A percentile compares a stretch with the other conserved stretches of the same genome.
phyloP scores from a whole-genome alignment of 169 alveolate genomes.

The Babesia bovis region DNA sequence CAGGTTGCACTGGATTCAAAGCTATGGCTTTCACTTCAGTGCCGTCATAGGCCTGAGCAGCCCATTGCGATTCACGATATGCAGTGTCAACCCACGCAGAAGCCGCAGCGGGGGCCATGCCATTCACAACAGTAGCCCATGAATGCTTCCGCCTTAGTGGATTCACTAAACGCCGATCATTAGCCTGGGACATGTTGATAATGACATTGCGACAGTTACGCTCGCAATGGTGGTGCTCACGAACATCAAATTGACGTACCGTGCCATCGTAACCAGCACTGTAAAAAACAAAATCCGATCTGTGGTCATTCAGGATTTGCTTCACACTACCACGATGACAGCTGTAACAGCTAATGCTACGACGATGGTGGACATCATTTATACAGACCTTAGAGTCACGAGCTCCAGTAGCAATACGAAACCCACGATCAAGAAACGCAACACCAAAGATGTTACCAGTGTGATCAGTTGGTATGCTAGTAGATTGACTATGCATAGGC shows the following conservation, averaged over 20 bases:
- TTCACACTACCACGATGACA: constrained; percentile 31
- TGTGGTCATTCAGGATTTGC: constrained; percentile 19
- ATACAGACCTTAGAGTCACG: constrained; percentile 27
- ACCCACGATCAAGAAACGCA: constrained; percentile 45
- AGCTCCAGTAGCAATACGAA: constrained; percentile 26
- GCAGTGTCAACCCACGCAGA: constrained; percentile 26
- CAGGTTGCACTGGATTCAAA: constrained; percentile 62
- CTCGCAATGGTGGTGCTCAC: constrained; percentile 27
- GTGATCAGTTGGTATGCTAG: constrained; percentile 40
- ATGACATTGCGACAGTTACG: constrained; percentile 17
- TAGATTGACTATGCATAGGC: neutral
- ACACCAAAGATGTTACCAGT: constrained; percentile 61
- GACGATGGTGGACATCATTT: neutral
- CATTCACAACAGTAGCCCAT: neutral
- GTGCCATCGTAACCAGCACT: constrained; percentile 24
- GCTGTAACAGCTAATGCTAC: neutral
- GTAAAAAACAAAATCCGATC: constrained; percentile 22
- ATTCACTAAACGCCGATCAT: neutral
- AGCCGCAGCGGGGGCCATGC: neutral
- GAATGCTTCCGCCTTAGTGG: neutral
- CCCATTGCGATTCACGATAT: constrained; percentile 23
- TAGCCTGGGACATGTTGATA: neutral
- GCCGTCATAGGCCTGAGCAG: constrained; percentile 17
- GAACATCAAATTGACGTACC: constrained; percentile 29
- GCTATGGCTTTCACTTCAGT: constrained; percentile 63